Evolutionary conservation across 2,329 filamentous ascomycete genomes (phyloP).

Genomic region (Paraphaeosphaeria minitans): DNA sequence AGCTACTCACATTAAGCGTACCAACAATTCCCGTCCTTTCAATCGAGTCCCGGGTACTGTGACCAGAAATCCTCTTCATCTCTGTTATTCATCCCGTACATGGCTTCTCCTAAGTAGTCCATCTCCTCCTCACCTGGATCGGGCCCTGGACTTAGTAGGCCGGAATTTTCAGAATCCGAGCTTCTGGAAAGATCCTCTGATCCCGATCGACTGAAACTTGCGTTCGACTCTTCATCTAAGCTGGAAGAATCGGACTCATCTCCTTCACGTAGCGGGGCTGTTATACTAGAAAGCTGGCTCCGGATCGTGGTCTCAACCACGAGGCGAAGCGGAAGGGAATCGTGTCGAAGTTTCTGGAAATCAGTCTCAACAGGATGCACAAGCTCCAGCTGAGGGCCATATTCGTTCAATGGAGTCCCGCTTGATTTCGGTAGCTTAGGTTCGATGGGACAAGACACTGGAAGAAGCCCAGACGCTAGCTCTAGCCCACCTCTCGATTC

Average conservation of each 20-base stretch:
- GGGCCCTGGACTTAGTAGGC: not conserved
- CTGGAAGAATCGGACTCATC: slow-evolving; percentile 7
- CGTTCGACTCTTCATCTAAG: not conserved
- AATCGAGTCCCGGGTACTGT: slow-evolving; percentile 7
- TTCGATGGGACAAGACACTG: not conserved
- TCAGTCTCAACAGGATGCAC: not conserved
- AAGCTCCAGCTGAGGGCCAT: not conserved
- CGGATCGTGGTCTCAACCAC: not conserved
- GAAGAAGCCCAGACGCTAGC: not conserved
- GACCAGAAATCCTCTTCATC: slow-evolving; percentile 14
- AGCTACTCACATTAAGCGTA: not conserved
- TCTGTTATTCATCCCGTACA: slow-evolving; percentile 10
- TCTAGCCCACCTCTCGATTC: not conserved
- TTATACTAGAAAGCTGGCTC: slow-evolving; percentile 18
- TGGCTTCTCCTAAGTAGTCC: slow-evolving; percentile 14
- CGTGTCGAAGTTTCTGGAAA: not conserved
- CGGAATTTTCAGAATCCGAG: not conserved
- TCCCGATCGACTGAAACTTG: not conserved
- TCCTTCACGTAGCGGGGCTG: slow-evolving; percentile 13
- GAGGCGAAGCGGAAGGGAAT: not conserved
- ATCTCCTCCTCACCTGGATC: not conserved
- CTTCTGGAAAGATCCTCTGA: not conserved
- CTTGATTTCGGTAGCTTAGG: not conserved
- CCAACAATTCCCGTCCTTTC: not conserved
- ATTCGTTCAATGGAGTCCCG: not conserved